A percentile compares a stretch with the other conserved stretches of the same genome.
phyloP scores from a whole-genome alignment of 2,329 filamentous ascomycete genomes.

The Colletotrichum kahawae region DNA sequence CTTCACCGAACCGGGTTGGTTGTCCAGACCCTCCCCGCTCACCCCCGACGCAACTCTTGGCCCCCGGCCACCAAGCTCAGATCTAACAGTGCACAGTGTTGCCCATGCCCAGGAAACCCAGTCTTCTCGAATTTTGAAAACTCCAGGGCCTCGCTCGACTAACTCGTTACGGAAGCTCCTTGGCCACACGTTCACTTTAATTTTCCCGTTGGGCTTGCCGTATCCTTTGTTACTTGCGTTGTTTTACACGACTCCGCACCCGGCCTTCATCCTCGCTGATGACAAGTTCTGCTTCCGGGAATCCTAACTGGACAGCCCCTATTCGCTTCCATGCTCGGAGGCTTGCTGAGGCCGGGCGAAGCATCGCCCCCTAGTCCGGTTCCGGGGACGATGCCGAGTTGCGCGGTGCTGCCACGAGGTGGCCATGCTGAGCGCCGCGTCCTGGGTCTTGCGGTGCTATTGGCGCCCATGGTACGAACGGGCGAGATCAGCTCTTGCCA shows the following conservation, averaged over 20 bases:
- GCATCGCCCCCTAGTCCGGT: not conserved
- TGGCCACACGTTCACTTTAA: not conserved
- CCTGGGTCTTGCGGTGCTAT: not conserved
- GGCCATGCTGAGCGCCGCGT: constrained; percentile 12
- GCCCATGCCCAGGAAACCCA: not conserved
- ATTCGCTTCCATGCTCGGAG: not conserved
- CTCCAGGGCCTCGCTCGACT: not conserved
- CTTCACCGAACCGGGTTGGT: constrained; percentile 1
- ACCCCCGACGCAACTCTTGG: not conserved
- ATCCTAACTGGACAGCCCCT: not conserved
- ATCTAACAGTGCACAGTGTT: not conserved
- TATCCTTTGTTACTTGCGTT: not conserved
- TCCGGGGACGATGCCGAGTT: not conserved
- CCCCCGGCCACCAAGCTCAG: not conserved
- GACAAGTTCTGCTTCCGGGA: not conserved
- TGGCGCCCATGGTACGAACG: not conserved
- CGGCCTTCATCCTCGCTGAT: not conserved
- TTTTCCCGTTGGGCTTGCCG: not conserved
- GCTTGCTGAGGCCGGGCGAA: constrained; percentile 3
- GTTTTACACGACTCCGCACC: not conserved
- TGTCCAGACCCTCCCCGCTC: not conserved
- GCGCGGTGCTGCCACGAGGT: constrained; percentile 14
- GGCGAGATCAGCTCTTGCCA: not conserved
- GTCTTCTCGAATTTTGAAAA: constrained; percentile 6
- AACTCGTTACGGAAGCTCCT: not conserved